Conservation (phyloP, 768 basidiomycete species). For the Myochromella boudieri region DNA sequence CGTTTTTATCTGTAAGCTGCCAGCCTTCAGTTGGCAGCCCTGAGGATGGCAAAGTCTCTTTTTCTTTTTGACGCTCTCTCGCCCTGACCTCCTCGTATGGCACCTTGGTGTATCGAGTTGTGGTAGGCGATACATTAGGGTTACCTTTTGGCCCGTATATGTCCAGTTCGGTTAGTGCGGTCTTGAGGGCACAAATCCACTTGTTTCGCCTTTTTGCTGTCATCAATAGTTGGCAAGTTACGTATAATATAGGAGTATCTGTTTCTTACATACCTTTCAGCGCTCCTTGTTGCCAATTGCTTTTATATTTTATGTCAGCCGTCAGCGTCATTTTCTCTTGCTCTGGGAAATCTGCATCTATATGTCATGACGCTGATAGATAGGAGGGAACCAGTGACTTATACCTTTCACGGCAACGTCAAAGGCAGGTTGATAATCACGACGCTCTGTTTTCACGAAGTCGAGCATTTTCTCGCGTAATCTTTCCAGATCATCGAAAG, state of each 20-base stretch:
- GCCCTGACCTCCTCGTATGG: constrained; percentile 66
- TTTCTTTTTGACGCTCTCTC: constrained; percentile 34
- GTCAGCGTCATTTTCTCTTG: constrained; percentile 76
- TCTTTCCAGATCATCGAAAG: constrained; percentile 78
- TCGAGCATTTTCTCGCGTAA: constrained; percentile 78
- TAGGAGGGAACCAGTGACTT: constrained; percentile 4
- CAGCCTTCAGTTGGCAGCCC: constrained; percentile 39
- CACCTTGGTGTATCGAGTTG: constrained; percentile 64
- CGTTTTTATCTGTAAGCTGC: constrained; percentile 52
- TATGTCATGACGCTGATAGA: constrained; percentile 2
- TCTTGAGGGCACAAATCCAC: constrained; percentile 88
- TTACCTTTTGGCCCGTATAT: constrained; percentile 69
- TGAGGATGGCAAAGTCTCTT: constrained; percentile 22
- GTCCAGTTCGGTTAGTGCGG: constrained; percentile 61
- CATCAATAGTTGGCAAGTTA: constrained; percentile 5
- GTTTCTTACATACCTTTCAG: constrained; percentile 61
- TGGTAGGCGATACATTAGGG: constrained; percentile 52
- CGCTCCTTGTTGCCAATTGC: constrained; percentile 79
- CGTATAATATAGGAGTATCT: no score
- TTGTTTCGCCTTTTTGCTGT: constrained; percentile 82
- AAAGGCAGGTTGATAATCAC: constrained; percentile 76
- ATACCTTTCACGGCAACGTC: constrained; percentile 69
- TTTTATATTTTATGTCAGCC: constrained; percentile 87
- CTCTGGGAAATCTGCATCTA: constrained; percentile 63
- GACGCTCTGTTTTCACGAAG: constrained; percentile 67